Evolutionary conservation across 148 eudicot genomes (phyloP).

Genomic region (Persicaria maculosa): DNA sequence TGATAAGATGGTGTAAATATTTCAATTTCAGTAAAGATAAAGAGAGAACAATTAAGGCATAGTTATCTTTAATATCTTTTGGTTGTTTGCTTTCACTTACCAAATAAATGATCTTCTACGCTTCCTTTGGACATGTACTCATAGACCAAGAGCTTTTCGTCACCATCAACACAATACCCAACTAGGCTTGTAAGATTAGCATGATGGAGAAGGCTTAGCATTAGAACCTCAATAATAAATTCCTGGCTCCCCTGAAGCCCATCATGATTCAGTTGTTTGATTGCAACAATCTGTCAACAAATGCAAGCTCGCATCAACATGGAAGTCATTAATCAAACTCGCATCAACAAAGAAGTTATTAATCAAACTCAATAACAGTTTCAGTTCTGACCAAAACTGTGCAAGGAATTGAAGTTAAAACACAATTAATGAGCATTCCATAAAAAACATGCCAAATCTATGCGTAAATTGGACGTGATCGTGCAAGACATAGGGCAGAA

Average conservation of each 20-base stretch:
- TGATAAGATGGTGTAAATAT: not conserved
- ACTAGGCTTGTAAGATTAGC: slow-evolving; percentile 15
- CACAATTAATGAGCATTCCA: not conserved
- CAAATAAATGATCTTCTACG: slow-evolving; percentile 20
- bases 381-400: not conserved
- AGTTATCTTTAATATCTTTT: not conserved
- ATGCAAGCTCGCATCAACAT: not conserved
- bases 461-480: not conserved
- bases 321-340: not conserved
- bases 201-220: slow-evolving; percentile 18
- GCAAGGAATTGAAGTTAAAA: not conserved
- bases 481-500: not conserved
- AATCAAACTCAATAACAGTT: not conserved
- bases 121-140: slow-evolving; percentile 18
- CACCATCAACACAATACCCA: slow-evolving; percentile 18
- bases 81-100: not conserved
- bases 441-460: not conserved
- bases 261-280: slow-evolving; percentile 16
- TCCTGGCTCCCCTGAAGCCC: slow-evolving; percentile 18
- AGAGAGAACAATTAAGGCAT: not conserved
- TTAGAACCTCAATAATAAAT: slow-evolving; percentile 16
- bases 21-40: not conserved
- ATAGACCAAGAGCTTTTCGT: slow-evolving; percentile 17
- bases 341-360: not conserved
- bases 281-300: slow-evolving; percentile 17